These are phyloP conservation scores for Lignosus rhinocerotis DNA, from an alignment of 1,284 basidiomycete species.

Conservation along the genomic window DNA sequence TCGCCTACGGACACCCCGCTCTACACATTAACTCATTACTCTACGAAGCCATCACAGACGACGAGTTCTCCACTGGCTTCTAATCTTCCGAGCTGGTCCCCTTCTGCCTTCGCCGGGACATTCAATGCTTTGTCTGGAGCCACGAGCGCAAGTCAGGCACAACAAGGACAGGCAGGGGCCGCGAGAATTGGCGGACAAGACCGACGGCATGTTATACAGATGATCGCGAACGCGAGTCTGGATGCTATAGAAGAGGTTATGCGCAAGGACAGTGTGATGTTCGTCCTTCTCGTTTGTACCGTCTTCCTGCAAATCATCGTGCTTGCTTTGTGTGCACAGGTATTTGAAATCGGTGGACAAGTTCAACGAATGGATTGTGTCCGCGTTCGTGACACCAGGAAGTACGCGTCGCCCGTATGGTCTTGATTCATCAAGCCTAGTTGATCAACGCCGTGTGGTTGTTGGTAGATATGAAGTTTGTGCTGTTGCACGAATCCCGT, in stretches of 20 bases:
- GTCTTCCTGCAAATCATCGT: neutral
- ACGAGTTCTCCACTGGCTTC: conserved; percentile 68
- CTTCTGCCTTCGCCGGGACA: conserved; percentile 85
- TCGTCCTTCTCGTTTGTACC: conserved; percentile 35
- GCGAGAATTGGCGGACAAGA: conserved; percentile 75
- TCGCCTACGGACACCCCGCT: conserved; percentile 83
- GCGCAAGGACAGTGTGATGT: conserved; percentile 86
- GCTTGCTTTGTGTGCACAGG: conserved; percentile 46
- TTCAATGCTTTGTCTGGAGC: conserved; percentile 81
- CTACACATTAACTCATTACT: conserved; percentile 78
- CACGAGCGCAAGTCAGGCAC: conserved; percentile 64
- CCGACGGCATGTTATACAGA: conserved; percentile 86
- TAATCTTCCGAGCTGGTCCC: conserved; percentile 83
- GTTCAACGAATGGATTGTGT: conserved; percentile 97
- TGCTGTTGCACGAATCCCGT: conserved; percentile 89
- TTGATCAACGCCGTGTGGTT: conserved; percentile 16
- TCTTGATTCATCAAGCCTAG: conserved; percentile 2
- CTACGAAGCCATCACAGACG: conserved; percentile 64
- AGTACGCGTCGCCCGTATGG: conserved; percentile 56
- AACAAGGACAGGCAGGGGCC: conserved; percentile 54
- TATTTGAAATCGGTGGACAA: conserved; percentile 92
- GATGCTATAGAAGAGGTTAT: conserved; percentile 92
- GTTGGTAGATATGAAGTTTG: conserved; percentile 81
- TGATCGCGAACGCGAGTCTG: conserved; percentile 93
- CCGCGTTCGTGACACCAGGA: conserved; percentile 89